Conservation (phyloP, 1,139 yeast species). For the Ogataea hybrid region DNA sequence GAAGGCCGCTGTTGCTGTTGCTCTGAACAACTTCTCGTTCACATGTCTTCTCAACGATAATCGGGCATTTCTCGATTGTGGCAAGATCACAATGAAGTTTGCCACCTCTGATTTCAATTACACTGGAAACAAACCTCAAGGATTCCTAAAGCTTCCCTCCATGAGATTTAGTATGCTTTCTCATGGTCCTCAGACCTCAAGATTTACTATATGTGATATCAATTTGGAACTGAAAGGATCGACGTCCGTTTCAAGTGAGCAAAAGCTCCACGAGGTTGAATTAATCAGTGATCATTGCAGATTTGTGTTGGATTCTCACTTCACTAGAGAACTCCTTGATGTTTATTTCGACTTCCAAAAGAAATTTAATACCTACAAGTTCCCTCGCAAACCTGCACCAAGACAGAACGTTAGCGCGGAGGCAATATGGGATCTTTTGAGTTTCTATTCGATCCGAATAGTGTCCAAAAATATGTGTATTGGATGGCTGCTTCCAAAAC, state of each 20-base stretch:
- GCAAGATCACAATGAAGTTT: conserved; percentile 11
- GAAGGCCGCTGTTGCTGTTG: conserved; percentile 12
- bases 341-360: conserved; percentile 15
- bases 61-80: conserved; percentile 19
- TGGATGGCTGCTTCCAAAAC: conserved; percentile 69
- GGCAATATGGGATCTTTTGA: conserved; percentile 21
- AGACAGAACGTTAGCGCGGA: conserved; percentile 1
- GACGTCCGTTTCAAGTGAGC: conserved; percentile 33
- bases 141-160: conserved; percentile 42
- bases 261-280: conserved; percentile 45
- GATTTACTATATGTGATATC: conserved; percentile 38
- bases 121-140: conserved; percentile 33
- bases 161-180: conserved; percentile 34
- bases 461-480: conserved; percentile 65
- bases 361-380: conserved; percentile 4
- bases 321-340: conserved; percentile 29
- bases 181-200: conserved; percentile 25
- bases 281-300: conserved; percentile 59
- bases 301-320: conserved; percentile 53
- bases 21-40: conserved; percentile 18
- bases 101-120: conserved; percentile 20
- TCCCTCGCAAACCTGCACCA: background rate
- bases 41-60: conserved; percentile 13
- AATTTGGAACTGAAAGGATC: conserved; percentile 39
- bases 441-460: conserved; percentile 53